Evolutionary conservation across 495 filamentous ascomycete genomes (phyloP).

Genomic region (Xylaria telfairii): DNA sequence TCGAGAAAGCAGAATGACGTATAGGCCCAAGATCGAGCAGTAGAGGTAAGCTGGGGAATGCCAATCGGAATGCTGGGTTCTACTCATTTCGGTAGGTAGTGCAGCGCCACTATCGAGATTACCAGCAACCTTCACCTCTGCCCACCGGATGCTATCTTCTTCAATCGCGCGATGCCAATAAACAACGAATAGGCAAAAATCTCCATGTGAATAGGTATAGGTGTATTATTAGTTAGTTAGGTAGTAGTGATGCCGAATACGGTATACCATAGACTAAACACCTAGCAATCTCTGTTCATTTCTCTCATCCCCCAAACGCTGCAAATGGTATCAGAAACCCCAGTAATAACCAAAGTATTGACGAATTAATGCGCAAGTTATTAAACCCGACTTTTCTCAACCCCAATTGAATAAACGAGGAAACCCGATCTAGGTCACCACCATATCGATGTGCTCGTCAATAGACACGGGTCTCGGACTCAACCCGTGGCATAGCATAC

Average conservation of each 20-base stretch:
- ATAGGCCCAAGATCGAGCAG: not conserved
- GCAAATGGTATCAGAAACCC: constrained; percentile 23
- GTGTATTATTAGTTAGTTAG: not conserved
- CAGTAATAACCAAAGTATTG: not conserved
- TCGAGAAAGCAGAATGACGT: constrained; percentile 2
- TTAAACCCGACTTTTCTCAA: not conserved
- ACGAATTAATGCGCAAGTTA: not conserved
- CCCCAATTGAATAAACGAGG: not conserved
- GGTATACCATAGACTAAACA: not conserved
- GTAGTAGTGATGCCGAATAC: not conserved
- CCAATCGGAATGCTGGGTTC: not conserved
- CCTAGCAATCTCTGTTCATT: not conserved
- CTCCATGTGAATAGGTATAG: constrained; percentile 12
- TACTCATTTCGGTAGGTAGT: not conserved
- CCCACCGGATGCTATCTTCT: not conserved
- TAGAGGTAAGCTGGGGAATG: not conserved
- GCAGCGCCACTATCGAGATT: too few species aligned
- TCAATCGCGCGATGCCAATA: not conserved
- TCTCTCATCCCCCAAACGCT: constrained; percentile 12
- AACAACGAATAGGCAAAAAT: constrained; percentile 34
- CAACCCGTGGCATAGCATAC: not conserved
- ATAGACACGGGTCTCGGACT: not conserved
- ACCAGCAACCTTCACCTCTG: not conserved
- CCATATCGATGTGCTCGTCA: not conserved
- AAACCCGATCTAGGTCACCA: not conserved